Base-by-base conservation (phyloP, 2,329 filamentous ascomycete genomes). In the Ophiostoma populinum region DNA sequence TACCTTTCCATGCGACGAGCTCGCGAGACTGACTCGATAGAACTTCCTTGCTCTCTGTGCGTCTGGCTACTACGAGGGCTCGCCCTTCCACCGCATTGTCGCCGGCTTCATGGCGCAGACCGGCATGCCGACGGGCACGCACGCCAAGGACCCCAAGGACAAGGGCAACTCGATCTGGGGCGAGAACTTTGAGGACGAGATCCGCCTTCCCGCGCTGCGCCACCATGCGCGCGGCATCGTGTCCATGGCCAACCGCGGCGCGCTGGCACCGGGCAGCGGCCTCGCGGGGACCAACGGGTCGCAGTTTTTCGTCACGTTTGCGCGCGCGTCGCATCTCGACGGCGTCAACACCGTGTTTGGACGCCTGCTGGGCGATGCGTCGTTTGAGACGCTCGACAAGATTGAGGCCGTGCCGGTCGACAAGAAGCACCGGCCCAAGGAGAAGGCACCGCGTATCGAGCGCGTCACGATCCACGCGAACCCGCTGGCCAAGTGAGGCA, bases 11-110 rank as follows among this genome's bases (percentile, higher is more conserved):
- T n/a, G n/a, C n/a, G n/a, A n/a, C n/a, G n/a, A n/a, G n/a, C n/a
- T n/a, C n/a, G n/a, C n/a, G n/a, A n/a, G 16, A 12, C 11, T 24
- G 10, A 24, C 17, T 2, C n/a, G 9, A 10, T 52, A 82, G 75
- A 92, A 92, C 61, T 92, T 92, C 57, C 74, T 92, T 45, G 81
- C 81, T 35, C 75, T 90, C 43, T 85, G 80, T 62, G 81, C 80
- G 33, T 83, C 79, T 8, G 65, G 64, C 49, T 83, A 80, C 61
- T 90, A 85, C 60, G 62, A 80, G 51, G 55, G 57, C 48, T 82
- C 78, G 17, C 75, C 76, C 42, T 79, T 90, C 55, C 81, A 90
- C 62, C 75, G 81, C 35, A 63, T 81, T 42, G 86, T 90, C 40
- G 76, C 80, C 8, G 62, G 63, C 42, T 92, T 92, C 64, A 90